Base-by-base conservation (phyloP, 2,329 filamentous ascomycete genomes). In the Ascosphaera apis region DNA sequence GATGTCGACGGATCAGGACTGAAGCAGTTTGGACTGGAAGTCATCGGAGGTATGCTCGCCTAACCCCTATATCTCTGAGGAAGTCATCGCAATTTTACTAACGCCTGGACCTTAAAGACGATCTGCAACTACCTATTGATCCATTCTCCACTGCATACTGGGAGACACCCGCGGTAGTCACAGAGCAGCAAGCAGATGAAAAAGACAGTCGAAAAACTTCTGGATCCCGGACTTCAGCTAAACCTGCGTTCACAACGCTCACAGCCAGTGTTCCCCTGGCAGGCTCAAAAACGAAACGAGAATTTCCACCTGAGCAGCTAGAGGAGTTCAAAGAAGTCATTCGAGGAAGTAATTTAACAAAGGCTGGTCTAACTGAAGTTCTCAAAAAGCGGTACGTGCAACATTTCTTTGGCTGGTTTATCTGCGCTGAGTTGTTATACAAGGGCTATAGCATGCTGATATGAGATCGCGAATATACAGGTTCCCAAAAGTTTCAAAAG, bases 141-240 rank as follows among this genome's bases (percentile, higher is more conserved):
- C 88, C 88, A 0, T 91, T 86, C 50, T 84, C 81, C 0, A 71
- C 70, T 0, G 54, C 61, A 0, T 95, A 95, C 53, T 95, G 88
- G 88, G 52, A 53, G 19, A 52, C 51, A 28, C 50, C 52, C 3
- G 45, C 47, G 7, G 37, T 41, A 38, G 40, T 41, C 12, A 35
- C 43, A 25, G 45, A 48, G 35, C 44, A 48, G n/a, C n/a, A n/a
- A n/a, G n/a, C n/a, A n/a, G n/a, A n/a, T n/a, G n/a, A n/a, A n/a
- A n/a, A n/a, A n/a, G n/a, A n/a, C n/a, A n/a, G n/a, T n/a, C n/a
- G n/a, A n/a, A n/a, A n/a, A n/a, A n/a, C n/a, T n/a, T n/a, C n/a
- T n/a, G n/a, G n/a, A n/a, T n/a, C n/a, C n/a, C n/a, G 8, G 8
- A 9, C 34, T 33, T 18, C 34, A 33, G 27, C 34, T 13, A 13